Base-by-base conservation (phyloP, 2,329 filamentous ascomycete genomes). In the Neurospora sp. region DNA sequence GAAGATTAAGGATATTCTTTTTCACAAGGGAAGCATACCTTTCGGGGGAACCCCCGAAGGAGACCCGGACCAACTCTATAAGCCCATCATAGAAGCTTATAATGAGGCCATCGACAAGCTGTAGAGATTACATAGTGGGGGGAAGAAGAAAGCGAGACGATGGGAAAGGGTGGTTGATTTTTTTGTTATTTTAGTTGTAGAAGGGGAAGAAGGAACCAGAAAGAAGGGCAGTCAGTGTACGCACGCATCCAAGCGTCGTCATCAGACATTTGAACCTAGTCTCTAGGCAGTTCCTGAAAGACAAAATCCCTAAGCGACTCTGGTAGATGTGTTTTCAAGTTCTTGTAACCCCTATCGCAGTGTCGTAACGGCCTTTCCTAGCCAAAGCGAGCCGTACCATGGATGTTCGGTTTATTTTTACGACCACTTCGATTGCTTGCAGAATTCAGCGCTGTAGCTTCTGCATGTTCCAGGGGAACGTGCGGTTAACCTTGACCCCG, bases 1-100 rank as follows among this genome's bases (percentile, higher is more conserved):
- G 15, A 67, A 28, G 6, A 72, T 75, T 15, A 70, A 70, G 68
- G 46, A 65, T 10, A 67, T 52, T 41, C 37, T 52, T 41, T 67
- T 67, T 41, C 23, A n/a, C 12, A 8, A 67, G 15, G 37, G n/a
- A 46, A 10, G 6, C 4, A 52, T 52, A 28, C 23, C 23, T 28
- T 28, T 28, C 23, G 23, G 52, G 11, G 66, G 66, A 67, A 67
- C 28, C 11, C 66, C 66, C 11, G 66, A 8, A 36, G 66, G 66
- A 23, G 15, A 52, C 11, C 40, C 40, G 17, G 19, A 67, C n/a
- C 66, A 52, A n/a, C 66, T 67, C 43, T 67, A 67, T 1, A 19
- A 2, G 40, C 66, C 66, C 23, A 67, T 67, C 1, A 52, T 67
- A 52, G 66, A 39, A 23, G 66, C 66, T 41, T 46, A 52, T 43